These are phyloP conservation scores for Penicillium paneum DNA, from an alignment of 2,329 filamentous ascomycete species.

Conservation along the genomic window DNA sequence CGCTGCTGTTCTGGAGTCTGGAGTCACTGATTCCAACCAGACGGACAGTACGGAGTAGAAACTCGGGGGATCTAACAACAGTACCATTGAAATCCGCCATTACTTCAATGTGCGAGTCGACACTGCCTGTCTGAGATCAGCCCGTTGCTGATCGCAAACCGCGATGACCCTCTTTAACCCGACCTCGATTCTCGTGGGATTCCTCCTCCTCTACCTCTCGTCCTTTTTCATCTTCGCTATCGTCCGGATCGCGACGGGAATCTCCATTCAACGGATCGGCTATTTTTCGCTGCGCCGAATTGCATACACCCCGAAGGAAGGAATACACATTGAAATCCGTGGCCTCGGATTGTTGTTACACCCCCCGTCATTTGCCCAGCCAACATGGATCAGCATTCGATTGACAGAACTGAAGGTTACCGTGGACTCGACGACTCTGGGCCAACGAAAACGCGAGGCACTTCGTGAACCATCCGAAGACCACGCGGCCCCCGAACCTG, in stretches of 20 bases:
- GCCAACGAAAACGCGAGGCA: constrained; percentile 23
- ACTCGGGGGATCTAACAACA: constrained; percentile 2
- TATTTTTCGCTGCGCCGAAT: constrained; percentile 89
- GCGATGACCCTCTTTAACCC: constrained; percentile 53
- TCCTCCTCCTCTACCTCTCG: constrained; percentile 82
- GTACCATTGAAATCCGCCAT: constrained; percentile 5
- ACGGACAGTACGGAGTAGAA: constrained; percentile 8
- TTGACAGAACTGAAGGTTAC: constrained; percentile 82
- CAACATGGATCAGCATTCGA: constrained; percentile 91
- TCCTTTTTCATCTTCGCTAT: constrained; percentile 94
- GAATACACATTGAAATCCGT: constrained; percentile 82
- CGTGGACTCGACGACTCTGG: constrained; percentile 67
- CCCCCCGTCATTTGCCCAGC: constrained; percentile 92
- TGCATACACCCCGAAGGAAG: constrained; percentile 84
- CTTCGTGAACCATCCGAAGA: constrained; percentile 25
- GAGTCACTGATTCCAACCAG: constrained; percentile 5
- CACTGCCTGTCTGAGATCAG: constrained; percentile 27
- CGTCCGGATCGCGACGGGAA: constrained; percentile 83
- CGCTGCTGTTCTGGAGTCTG: constrained; percentile 7
- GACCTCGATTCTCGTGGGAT: constrained; percentile 80
- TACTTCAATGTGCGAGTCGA: constrained; percentile 20
- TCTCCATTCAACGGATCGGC: constrained; percentile 93
- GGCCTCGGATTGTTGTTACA: constrained; percentile 85
- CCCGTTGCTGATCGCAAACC: constrained; percentile 31
- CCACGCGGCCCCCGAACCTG: constrained; percentile 15